Percentiles rank a stretch among this genome's conserved stretches.
Conservation (phyloP, 2,329 filamentous ascomycete species). For the Beauveria australis region DNA sequence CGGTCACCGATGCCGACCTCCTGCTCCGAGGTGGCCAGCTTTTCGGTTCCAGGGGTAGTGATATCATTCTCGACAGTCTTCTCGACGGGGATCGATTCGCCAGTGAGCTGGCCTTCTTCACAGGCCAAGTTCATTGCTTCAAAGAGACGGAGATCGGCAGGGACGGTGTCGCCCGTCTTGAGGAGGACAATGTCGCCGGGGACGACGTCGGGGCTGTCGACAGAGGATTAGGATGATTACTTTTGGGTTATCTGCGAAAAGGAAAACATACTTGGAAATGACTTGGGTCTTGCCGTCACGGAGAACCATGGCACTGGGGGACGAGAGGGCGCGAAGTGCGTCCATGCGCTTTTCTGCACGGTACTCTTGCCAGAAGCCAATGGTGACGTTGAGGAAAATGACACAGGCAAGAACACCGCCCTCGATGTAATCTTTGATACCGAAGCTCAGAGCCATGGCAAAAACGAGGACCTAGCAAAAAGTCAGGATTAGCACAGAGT, state of each 20-base stretch:
- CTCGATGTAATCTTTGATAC: conserved; percentile 59
- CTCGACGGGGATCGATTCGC: conserved; percentile 65
- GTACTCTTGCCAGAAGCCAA: conserved; percentile 59
- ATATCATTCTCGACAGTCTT: conserved; percentile 50
- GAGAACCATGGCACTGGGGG: conserved; percentile 54
- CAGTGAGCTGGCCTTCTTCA: conserved; percentile 70
- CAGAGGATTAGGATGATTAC: conserved; percentile 12
- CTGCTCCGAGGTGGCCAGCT: conserved; percentile 31
- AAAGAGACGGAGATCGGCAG: conserved; percentile 62
- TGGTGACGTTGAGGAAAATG: conserved; percentile 60
- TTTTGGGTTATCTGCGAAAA: background rate
- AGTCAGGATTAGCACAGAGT: background rate
- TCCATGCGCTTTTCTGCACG: conserved; percentile 61
- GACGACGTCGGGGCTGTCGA: conserved; percentile 50
- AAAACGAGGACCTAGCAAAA: conserved; percentile 58
- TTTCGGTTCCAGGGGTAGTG: conserved; percentile 36
- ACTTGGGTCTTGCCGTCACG: conserved; percentile 50
- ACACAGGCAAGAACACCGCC: conserved; percentile 59
- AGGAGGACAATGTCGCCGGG: conserved; percentile 63
- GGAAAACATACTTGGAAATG: conserved; percentile 44
- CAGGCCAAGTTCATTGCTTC: conserved; percentile 72
- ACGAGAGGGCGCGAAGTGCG: conserved; percentile 51
- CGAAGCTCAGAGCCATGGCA: conserved; percentile 65
- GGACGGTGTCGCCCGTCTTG: conserved; percentile 66
- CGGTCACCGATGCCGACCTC: conserved; percentile 62